Evolutionary conservation across 345 rosid genomes (phyloP).

Genomic region (Gossypium australe): DNA sequence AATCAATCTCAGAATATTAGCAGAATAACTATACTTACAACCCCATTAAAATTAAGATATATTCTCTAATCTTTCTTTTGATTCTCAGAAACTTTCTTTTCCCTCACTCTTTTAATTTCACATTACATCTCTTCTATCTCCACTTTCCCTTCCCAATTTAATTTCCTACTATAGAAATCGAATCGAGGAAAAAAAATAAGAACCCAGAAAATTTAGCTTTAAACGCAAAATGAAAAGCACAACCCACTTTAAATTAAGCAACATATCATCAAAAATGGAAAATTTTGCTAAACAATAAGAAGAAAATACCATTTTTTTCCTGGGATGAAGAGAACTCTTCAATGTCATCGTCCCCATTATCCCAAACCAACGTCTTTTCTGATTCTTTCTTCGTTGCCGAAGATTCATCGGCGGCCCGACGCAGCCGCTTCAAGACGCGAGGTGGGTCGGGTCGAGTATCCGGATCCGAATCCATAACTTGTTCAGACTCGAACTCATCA

Average conservation of each 20-base stretch:
- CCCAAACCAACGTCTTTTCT: slow-evolving; percentile 14
- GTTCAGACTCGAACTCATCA: slow-evolving; percentile 16
- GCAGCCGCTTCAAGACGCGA: slow-evolving; percentile 55
- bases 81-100: not conserved
- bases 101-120: not conserved
- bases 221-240: not conserved
- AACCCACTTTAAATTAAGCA: not conserved
- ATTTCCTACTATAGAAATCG: not conserved
- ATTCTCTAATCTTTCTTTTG: not conserved
- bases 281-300: not conserved
- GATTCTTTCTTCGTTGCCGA: slow-evolving; percentile 13
- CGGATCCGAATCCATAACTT: slow-evolving; percentile 44
- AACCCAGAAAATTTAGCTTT: slow-evolving; percentile 6
- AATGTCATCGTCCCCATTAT: slow-evolving; percentile 59
- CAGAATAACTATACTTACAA: not conserved
- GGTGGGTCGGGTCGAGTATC: slow-evolving; percentile 32
- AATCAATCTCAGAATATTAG: not conserved
- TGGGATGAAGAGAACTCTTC: slow-evolving; percentile 79
- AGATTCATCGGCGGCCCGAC: slow-evolving; percentile 33
- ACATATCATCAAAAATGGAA: not conserved
- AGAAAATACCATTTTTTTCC: slow-evolving; percentile 42
- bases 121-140: not conserved
- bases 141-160: not conserved
- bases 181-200: not conserved
- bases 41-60: not conserved